Evolutionary conservation across 495 filamentous ascomycete species (phyloP).

Genomic region (Bacidia gigantensis): DNA sequence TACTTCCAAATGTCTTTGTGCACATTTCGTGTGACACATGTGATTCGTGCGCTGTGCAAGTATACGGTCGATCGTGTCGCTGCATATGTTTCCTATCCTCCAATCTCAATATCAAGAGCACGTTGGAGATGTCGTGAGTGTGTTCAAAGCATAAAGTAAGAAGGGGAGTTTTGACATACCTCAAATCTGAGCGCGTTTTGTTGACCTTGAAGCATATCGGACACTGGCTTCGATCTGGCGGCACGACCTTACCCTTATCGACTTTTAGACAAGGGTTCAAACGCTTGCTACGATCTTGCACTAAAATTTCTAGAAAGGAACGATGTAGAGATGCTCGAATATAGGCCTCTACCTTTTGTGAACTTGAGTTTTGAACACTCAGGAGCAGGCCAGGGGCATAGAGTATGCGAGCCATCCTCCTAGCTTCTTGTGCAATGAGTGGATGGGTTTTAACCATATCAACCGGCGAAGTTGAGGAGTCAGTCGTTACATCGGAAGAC

Average conservation of each 20-base stretch:
- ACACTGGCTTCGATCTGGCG: slow-evolving; percentile 35
- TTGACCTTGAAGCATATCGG: slow-evolving; percentile 40
- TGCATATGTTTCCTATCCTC: slow-evolving; percentile 85
- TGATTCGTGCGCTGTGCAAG: slow-evolving; percentile 51
- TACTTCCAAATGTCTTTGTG: slow-evolving; percentile 71
- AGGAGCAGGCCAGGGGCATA: not conserved
- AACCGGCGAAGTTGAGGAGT: not conserved
- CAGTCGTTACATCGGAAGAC: not conserved
- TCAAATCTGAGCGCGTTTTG: slow-evolving; percentile 53
- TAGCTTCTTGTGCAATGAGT: not conserved
- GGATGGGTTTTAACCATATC: not conserved
- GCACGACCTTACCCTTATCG: not conserved
- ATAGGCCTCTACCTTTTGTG: not conserved
- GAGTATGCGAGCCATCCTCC: not conserved
- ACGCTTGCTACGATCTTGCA: not conserved
- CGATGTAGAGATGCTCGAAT: not conserved
- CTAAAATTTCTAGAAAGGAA: not conserved
- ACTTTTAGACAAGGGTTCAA: not conserved
- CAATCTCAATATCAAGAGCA: too few species aligned
- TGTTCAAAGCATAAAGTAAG: too few species aligned
- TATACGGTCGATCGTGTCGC: slow-evolving; percentile 75
- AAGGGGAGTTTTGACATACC: slow-evolving; percentile 35
- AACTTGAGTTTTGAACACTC: not conserved
- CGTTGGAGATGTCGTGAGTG: too few species aligned
- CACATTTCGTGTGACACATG: slow-evolving; percentile 33